Evolutionary conservation across 2,329 filamentous ascomycete genomes (phyloP).

Genomic region (Scedosporium aurantiacum): DNA sequence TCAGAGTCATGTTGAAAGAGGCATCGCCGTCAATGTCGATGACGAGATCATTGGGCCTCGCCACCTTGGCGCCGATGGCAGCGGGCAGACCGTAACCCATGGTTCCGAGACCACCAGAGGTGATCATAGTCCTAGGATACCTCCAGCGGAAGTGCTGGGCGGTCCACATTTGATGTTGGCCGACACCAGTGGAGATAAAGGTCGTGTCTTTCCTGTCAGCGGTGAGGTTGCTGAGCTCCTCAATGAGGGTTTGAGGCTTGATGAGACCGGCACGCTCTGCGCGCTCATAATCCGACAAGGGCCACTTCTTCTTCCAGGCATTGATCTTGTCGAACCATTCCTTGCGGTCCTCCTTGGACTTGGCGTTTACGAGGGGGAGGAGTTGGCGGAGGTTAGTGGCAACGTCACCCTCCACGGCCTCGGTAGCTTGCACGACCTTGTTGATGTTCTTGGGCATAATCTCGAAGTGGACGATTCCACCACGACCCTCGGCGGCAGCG

Average conservation of each 20-base stretch:
- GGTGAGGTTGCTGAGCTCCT: constrained; percentile 78
- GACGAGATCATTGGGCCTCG: constrained; percentile 65
- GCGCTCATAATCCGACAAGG: constrained; percentile 69
- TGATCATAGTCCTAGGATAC: constrained; percentile 85
- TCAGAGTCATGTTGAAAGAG: constrained; percentile 98
- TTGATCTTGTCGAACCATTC: constrained; percentile 88
- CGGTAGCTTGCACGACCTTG: constrained; percentile 94
- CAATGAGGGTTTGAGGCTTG: constrained; percentile 89
- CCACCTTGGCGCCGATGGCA: constrained; percentile 89
- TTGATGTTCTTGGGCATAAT: constrained; percentile 99
- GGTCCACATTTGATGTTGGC: constrained; percentile 98
- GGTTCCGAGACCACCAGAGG: constrained; percentile 73
- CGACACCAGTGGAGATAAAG: constrained; percentile 86
- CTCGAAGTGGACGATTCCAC: constrained; percentile 95
- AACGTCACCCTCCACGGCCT: constrained; percentile 90
- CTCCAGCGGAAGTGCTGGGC: constrained; percentile 96
- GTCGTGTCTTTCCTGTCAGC: constrained; percentile 70
- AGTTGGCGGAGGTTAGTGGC: constrained; percentile 65
- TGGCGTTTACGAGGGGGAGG: constrained; percentile 57
- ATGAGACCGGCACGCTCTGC: constrained; percentile 67
- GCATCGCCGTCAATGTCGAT: constrained; percentile 96
- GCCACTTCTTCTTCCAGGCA: constrained; percentile 86
- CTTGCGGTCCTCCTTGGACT: constrained; percentile 52
- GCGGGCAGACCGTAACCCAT: constrained; percentile 95
- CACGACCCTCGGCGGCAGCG: constrained; percentile 73